These are phyloP conservation scores for Neolentinus lepideus DNA, from an alignment of 1,284 basidiomycete genomes.

Conservation along the genomic window DNA sequence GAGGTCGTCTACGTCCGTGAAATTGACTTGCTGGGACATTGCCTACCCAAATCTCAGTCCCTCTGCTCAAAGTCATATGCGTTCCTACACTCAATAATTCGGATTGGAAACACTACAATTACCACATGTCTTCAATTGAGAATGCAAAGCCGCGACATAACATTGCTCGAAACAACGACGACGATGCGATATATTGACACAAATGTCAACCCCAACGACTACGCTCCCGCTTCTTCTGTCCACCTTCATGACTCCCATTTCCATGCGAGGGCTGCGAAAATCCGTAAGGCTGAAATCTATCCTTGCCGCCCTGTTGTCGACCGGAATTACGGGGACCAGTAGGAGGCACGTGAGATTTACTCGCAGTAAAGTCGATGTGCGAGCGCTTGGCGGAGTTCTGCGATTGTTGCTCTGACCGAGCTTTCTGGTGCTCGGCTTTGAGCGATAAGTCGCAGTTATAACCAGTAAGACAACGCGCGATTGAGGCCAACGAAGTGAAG, in stretches of 20 bases:
- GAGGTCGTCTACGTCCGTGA: too few species aligned
- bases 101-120: neutral
- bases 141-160: too few species aligned
- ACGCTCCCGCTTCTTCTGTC: neutral
- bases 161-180: too few species aligned
- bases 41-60: neutral
- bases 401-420: slow-evolving; percentile 46
- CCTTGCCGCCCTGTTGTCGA: slow-evolving; percentile 1
- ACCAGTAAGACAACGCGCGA: too few species aligned
- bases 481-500: neutral
- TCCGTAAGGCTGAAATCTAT: neutral
- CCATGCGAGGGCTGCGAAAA: neutral
- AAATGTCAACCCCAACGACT: slow-evolving; percentile 1
- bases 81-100: neutral
- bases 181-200: neutral
- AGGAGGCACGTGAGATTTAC: neutral
- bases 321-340: slow-evolving; percentile 11
- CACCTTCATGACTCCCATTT: neutral
- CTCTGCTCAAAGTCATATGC: neutral
- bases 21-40: too few species aligned
- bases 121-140: too few species aligned
- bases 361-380: slow-evolving; percentile 48
- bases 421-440: slow-evolving; percentile 41
- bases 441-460: too few species aligned
- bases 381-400: slow-evolving; percentile 45